A percentile compares a stretch with the other conserved stretches of the same genome.
Evolutionary conservation across 495 filamentous ascomycete genomes (phyloP).

Genomic region (Neurospora discreta): DNA sequence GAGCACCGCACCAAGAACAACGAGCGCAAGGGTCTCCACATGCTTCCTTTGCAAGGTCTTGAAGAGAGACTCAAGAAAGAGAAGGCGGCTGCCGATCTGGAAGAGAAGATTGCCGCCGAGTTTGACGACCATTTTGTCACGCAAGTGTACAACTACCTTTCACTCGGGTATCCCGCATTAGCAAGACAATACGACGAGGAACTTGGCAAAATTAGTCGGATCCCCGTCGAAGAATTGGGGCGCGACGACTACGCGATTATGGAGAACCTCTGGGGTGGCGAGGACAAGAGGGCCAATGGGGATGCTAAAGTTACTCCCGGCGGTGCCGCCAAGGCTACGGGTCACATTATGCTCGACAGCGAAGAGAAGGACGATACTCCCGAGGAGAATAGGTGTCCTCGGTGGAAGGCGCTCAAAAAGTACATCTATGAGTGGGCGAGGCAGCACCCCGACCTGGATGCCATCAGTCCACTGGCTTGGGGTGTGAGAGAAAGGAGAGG

Average conservation of each 20-base stretch:
- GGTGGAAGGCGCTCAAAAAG: conserved; percentile 70
- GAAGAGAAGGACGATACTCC: conserved; percentile 25
- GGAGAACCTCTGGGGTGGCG: conserved; percentile 45
- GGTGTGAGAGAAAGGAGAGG: conserved; percentile 63
- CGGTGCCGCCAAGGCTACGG: conserved; percentile 20
- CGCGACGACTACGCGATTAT: conserved; percentile 56
- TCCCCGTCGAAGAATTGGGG: conserved; percentile 53
- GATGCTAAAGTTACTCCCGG: conserved; percentile 21
- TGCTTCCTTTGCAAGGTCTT: conserved; percentile 36
- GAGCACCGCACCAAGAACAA: conserved; percentile 20
- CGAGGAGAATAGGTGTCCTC: conserved; percentile 36
- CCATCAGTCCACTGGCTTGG: conserved; percentile 49
- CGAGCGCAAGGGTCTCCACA: conserved; percentile 30
- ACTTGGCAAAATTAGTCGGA: conserved; percentile 63
- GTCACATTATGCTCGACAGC: conserved; percentile 25
- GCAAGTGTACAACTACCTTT: conserved; percentile 93
- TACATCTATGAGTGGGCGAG: conserved; percentile 81
- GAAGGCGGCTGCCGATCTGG: conserved; percentile 35
- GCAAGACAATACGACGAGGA: conserved; percentile 75
- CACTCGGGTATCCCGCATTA: conserved; percentile 75
- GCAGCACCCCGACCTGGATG: conserved; percentile 57
- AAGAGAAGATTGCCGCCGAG: conserved; percentile 49
- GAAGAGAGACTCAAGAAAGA: conserved; percentile 38
- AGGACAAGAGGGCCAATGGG: conserved; percentile 5
- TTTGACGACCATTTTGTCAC: conserved; percentile 79